These are phyloP conservation scores for Gastrolobium villosum DNA, from an alignment of 306 rosid species.

Conservation along the genomic window DNA sequence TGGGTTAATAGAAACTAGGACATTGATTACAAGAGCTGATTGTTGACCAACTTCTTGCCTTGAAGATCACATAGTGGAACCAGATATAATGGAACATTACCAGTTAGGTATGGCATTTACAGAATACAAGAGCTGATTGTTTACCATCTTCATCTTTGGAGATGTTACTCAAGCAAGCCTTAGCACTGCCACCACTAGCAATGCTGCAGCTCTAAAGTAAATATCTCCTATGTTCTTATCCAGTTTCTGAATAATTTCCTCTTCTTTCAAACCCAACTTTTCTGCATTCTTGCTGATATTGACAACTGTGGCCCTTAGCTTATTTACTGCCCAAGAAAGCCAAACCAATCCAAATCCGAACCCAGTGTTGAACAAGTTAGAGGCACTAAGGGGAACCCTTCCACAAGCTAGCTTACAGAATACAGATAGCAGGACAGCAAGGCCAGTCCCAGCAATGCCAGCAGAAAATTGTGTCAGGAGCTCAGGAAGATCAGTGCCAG, in stretches of 20 bases:
- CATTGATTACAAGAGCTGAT: background rate
- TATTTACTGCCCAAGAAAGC: constrained; percentile 81
- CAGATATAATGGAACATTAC: constrained; percentile 40
- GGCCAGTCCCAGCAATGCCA: constrained; percentile 85
- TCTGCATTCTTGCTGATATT: constrained; percentile 64
- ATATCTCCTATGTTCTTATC: constrained; percentile 66
- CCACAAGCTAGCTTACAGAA: constrained; percentile 66
- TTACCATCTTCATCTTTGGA: constrained; percentile 11
- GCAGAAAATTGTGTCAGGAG: constrained; percentile 79
- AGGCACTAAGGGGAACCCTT: constrained; percentile 65
- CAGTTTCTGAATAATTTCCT: constrained; percentile 66
- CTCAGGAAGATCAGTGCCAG: constrained; percentile 83
- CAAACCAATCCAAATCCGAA: constrained; percentile 83
- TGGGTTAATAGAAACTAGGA: background rate
- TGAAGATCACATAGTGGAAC: constrained; percentile 27
- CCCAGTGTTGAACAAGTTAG: constrained; percentile 64
- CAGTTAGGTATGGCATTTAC: constrained; percentile 41
- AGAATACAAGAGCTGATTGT: too few relatives aligned
- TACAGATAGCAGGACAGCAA: constrained; percentile 79
- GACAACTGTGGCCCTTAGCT: constrained; percentile 67
- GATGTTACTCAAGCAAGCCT: constrained; percentile 71
- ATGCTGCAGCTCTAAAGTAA: constrained; percentile 70
- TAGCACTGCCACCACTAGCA: constrained; percentile 70
- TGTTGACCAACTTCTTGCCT: background rate
- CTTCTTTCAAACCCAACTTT: constrained; percentile 68